A percentile compares a stretch with the other conserved stretches of the same genome.
These are phyloP conservation scores for Claviceps lovelessii DNA, from an alignment of 2,329 filamentous ascomycete species.

Conservation along the genomic window DNA sequence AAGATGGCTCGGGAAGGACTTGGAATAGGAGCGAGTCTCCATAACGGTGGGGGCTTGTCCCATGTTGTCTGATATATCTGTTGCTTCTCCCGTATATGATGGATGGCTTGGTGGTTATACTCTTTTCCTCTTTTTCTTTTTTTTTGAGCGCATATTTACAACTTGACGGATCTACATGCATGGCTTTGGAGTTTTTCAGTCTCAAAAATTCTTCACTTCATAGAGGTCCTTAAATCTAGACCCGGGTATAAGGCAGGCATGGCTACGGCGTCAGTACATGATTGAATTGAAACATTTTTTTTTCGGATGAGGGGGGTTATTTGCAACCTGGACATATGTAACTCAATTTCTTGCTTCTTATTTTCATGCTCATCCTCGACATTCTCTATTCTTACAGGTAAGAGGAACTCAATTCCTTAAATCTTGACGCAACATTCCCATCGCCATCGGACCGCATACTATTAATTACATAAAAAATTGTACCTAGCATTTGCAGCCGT, in stretches of 20 bases:
- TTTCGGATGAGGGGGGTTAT: not conserved
- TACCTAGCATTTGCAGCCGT: constrained; percentile 1
- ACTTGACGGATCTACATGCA: constrained; percentile 6
- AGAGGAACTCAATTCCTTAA: not conserved
- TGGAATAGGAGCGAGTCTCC: not conserved
- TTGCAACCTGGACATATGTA: not conserved
- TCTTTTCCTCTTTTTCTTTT: not conserved
- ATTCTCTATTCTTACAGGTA: not conserved
- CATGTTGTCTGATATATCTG: not conserved
- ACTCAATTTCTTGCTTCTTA: not conserved
- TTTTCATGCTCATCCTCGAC: not conserved
- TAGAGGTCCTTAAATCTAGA: not conserved
- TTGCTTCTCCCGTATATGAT: not conserved
- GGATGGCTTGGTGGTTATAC: not conserved
- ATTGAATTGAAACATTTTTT: not conserved
- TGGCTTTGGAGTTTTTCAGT: constrained; percentile 9
- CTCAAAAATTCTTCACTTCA: not conserved
- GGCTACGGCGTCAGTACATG: not conserved
- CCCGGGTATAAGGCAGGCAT: not conserved
- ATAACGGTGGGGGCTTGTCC: not conserved
- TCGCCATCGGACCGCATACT: not conserved
- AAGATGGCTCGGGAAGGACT: constrained; percentile 53
- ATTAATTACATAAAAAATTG: not conserved
- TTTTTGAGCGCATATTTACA: not conserved
- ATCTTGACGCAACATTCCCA: not conserved